Base-by-base conservation (phyloP, 164 flowering plant species). In the Protea cynaroides region DNA sequence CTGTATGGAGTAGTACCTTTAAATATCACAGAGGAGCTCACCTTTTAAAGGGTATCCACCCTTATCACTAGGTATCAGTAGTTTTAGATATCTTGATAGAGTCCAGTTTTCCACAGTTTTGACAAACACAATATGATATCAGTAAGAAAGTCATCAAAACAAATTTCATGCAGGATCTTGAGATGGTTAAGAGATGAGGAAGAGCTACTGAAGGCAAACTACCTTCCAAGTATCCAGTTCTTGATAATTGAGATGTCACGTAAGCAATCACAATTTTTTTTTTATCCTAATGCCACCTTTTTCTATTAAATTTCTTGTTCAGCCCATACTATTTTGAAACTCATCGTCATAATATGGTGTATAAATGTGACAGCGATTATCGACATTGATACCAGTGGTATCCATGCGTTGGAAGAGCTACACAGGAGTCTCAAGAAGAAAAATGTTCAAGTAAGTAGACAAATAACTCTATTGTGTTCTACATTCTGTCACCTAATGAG, bases 321-420 rank as follows among this genome's bases (percentile, higher is more conserved):
- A 44, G 12, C 12, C 25, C 57, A 58, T 17, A 58, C 25, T 37
- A 21, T 29, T 11, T 21, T 21, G 4, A 10, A 21, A 23, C 23
- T 49, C 22, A 44, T 11, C 63, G n/a, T 22, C 57, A 6, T 29
- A 0, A 19, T 25, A 11, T 11, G 49, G 49, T 23, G 61, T 59
- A 15, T 69, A 22, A 22, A 37, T 38, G 14, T 69, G 72, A 71
- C 84, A 89, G 97, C 97, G 59, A 96, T 92, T 25, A 86, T 86
- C 19, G 94, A 92, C 76, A 86, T 89, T 7, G 92, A 92, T 70
- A 92, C 98, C 24, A 88, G 95, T 66, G 96, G 95, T 17, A 87
- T 89, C 68, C 90, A 85, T 66, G 91, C 96, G 11, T 62, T 89
- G 55, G 91, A 88, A 77, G 93, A 87, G 56, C 61, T 91, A 61